Evolutionary conservation across 1,284 basidiomycete genomes (phyloP), one percentile per base, ranked within the genome.

Genomic region (Phenoliferia sp.): DNA sequence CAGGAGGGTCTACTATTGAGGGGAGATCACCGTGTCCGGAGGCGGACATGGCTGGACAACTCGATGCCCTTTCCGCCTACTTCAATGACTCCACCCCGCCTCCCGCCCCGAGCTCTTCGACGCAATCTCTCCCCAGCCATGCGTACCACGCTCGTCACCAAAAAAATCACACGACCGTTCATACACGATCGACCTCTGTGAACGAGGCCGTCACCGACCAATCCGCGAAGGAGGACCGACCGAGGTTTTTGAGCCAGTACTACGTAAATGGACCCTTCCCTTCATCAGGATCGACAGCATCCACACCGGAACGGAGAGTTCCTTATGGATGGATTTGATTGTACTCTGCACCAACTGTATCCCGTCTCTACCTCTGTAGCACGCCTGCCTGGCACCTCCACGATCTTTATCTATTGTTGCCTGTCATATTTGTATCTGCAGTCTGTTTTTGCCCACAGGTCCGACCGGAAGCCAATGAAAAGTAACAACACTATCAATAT

Each of bases 1-100:
- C 48, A 5, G 48, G 48, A 5, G 5, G 7, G 9, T 52, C 48
- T 5, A 52, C 48, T 26, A 52, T 52, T 19, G 22, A 19, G 5
- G 48, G 22, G 22, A 19, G 48, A 22, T 52, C 48, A 7, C 48
- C 48, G 7, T 19, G 28, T 19, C 61, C 48, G 4, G 68, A 64
- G 6, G 26, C 54, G 15, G 68, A 70, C 34, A 44, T 70, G 9
- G 60, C 52, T 1, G 64, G 64, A 3, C 59, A 65, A 2, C 67
- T 73, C 67, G 71, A 73, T 28, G 71, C 70, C 32, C 65, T 73
- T 6, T 69, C 67, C 10, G 60, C 60, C 10, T 73, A 69, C 69
- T 73, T 73, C 57, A n/a, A n/a, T n/a, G n/a, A n/a, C n/a, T n/a
- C n/a, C n/a, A 50, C 61, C 5, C 59, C 52, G 12, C 56, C 62